Evolutionary conservation across 495 filamentous ascomycete genomes (phyloP), one percentile per base, ranked within the genome.

Genomic region (Hypoxylon intermedium): DNA sequence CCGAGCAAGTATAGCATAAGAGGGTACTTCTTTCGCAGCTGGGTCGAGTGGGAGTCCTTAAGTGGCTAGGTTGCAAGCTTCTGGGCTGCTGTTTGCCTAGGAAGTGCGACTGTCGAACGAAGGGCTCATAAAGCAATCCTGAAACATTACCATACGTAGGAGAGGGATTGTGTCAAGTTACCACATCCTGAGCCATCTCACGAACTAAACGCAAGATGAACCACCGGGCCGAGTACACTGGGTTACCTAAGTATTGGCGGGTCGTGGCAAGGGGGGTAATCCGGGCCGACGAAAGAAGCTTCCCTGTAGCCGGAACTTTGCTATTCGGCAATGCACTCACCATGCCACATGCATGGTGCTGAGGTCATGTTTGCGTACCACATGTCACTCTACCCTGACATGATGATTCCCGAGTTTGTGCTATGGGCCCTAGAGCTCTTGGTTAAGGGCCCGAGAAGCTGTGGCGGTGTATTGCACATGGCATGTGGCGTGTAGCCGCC

Each of bases 151-250:
- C 16, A 49, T 9, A 52, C 45, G 3, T n/a, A n/a, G n/a, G n/a
- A 18, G 16, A 23, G 12, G 26, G 13, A 52, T 42, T 19, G 20
- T 42, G 19, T 18, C 28, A 53, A 15, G 33, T 23, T 42, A 40
- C 34, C 41, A 49, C 31, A 34, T 48, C 47, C 41, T 41, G 33
- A 42, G 47, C 33, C 44, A 45, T n/a, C 45, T 55, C 41, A 28
- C 13, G 23, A 45, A 34, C 40, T 28, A 50, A 24, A 50, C 47
- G 47, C 41, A 53, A 23, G 23, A 53, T 38, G 15, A 50, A 36
- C 21, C 19, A 34, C 54, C 60, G 60, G 60, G 23, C 60, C 54
- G 60, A 58, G 54, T n/a, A 47, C 9, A 12, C n/a, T n/a, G n/a
- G n/a, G n/a, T n/a, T n/a, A n/a, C n/a, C n/a, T n/a, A n/a, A n/a